These are phyloP conservation scores for Chalciporus piperatus DNA, from an alignment of 768 basidiomycete genomes.

Conservation along the genomic window DNA sequence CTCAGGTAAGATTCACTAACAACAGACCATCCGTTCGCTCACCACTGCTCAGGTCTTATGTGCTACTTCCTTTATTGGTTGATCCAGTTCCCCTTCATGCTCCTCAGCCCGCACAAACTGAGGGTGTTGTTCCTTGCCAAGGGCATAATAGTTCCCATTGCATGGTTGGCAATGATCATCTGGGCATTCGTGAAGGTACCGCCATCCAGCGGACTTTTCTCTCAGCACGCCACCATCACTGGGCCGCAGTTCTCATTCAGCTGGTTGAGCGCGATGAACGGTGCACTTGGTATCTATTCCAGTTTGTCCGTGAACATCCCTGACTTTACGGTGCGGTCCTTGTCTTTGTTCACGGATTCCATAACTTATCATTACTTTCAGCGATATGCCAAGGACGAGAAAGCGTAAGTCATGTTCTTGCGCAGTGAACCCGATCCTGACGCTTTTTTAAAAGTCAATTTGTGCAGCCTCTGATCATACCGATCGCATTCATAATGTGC, in stretches of 20 bases:
- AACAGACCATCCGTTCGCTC: neutral
- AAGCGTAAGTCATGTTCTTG: constrained; percentile 17
- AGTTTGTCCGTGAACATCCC: constrained; percentile 79
- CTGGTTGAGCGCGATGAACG: constrained; percentile 76
- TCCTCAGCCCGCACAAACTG: constrained; percentile 75
- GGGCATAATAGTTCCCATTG: constrained; percentile 57
- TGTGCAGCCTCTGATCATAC: constrained; percentile 73
- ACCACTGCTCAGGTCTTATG: constrained; percentile 48
- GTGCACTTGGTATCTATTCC: constrained; percentile 70
- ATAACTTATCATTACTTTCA: constrained; percentile 22
- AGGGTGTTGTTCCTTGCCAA: constrained; percentile 75
- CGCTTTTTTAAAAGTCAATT: constrained; percentile 49
- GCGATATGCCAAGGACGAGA: constrained; percentile 70
- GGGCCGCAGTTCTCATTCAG: constrained; percentile 66
- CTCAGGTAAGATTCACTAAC: constrained; percentile 36
- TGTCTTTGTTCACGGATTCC: neutral
- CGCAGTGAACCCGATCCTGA: constrained; percentile 3
- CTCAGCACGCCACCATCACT: constrained; percentile 43
- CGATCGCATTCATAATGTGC: constrained; percentile 69
- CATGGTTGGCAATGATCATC: constrained; percentile 70
- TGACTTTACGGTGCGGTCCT: constrained; percentile 62
- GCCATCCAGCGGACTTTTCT: constrained; percentile 55
- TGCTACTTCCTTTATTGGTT: constrained; percentile 79
- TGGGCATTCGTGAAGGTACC: constrained; percentile 77
- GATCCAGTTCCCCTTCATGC: constrained; percentile 71